Percentiles rank a stretch among this genome's conserved stretches.
Evolutionary conservation across 768 basidiomycete genomes (phyloP).

Genomic region (Kwoniella bestiolae): DNA sequence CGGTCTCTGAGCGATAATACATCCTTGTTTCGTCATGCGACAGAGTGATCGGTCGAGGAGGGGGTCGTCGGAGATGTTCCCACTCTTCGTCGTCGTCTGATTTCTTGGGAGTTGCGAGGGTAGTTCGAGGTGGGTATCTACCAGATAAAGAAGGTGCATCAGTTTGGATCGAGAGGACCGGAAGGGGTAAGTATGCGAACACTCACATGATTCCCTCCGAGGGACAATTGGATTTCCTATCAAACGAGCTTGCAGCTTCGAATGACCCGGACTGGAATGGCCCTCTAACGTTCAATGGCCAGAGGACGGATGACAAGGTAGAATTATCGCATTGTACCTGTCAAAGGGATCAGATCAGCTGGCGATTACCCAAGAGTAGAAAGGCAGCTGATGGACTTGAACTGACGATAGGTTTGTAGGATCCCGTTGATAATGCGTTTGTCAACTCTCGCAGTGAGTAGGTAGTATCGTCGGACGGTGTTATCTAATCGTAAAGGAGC

Average conservation of each 20-base stretch:
- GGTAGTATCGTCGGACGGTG: constrained; percentile 49
- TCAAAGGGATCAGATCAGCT: too few relatives aligned
- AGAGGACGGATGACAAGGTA: constrained; percentile 43
- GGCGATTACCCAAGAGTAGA: background rate
- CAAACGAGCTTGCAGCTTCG: constrained; percentile 24
- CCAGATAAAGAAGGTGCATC: background rate
- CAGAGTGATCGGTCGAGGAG: constrained; percentile 45
- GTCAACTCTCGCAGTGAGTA: constrained; percentile 50
- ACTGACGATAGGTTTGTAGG: constrained; percentile 45
- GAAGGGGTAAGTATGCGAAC: background rate
- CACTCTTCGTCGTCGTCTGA: constrained; percentile 29
- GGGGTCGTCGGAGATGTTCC: constrained; percentile 46
- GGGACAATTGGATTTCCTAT: constrained; percentile 40
- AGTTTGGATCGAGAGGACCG: background rate
- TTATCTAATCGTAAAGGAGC: constrained; percentile 53
- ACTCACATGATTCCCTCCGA: constrained; percentile 50
- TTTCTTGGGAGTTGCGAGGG: constrained; percentile 22
- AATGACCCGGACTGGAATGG: constrained; percentile 48
- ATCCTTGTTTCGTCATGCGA: constrained; percentile 38
- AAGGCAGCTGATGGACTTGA: too few relatives aligned
- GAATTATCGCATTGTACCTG: constrained; percentile 50
- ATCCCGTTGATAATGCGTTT: constrained; percentile 34
- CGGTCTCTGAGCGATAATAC: constrained; percentile 27
- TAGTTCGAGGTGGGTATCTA: constrained; percentile 46
- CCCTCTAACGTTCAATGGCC: constrained; percentile 50